A percentile compares a stretch with the other conserved stretches of the same genome.
phyloP scores from a whole-genome alignment of 306 rosid species.

The Hippophae rhamnoides region DNA sequence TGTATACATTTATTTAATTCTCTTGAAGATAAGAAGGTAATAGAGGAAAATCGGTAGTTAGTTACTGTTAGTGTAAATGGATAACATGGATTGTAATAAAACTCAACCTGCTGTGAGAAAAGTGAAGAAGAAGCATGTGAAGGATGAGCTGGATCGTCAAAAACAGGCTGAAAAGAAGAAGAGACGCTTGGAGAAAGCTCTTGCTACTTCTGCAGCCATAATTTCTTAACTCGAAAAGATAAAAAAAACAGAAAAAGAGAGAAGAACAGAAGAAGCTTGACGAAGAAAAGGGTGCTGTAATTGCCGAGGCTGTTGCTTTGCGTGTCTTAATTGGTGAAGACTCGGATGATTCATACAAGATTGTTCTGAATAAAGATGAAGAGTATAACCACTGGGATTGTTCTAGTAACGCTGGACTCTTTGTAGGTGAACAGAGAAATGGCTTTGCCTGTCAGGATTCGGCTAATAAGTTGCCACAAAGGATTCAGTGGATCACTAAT shows the following conservation, averaged over 20 bases:
- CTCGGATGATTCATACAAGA: constrained; percentile 52
- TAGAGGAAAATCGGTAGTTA: constrained; percentile 29
- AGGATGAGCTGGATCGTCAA: constrained; percentile 89
- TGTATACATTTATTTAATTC: constrained; percentile 43
- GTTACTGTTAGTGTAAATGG: constrained; percentile 46
- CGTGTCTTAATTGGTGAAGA: constrained; percentile 84
- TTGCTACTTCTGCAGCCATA: constrained; percentile 97
- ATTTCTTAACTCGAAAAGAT: constrained; percentile 91
- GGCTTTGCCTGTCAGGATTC: constrained; percentile 48
- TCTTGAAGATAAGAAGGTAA: constrained; percentile 27
- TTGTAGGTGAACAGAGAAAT: constrained; percentile 42
- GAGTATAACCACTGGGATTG: constrained; percentile 53
- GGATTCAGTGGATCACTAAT: constrained; percentile 51
- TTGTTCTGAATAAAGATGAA: constrained; percentile 39
- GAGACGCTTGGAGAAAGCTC: constrained; percentile 96
- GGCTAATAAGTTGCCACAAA: constrained; percentile 38
- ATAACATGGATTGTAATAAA: constrained; percentile 65
- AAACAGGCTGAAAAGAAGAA: constrained; percentile 96
- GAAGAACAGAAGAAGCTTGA: constrained; percentile 97
- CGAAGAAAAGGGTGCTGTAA: constrained; percentile 90
- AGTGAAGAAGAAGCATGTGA: constrained; percentile 86
- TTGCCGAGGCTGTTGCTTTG: constrained; percentile 94
- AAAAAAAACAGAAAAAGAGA: constrained; percentile 89
- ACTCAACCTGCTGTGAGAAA: constrained; percentile 76
- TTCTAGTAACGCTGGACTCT: constrained; percentile 32